These are phyloP conservation scores for Globisporangium splendens DNA, from an alignment of 352 stramenopile species.

Conservation along the genomic window DNA sequence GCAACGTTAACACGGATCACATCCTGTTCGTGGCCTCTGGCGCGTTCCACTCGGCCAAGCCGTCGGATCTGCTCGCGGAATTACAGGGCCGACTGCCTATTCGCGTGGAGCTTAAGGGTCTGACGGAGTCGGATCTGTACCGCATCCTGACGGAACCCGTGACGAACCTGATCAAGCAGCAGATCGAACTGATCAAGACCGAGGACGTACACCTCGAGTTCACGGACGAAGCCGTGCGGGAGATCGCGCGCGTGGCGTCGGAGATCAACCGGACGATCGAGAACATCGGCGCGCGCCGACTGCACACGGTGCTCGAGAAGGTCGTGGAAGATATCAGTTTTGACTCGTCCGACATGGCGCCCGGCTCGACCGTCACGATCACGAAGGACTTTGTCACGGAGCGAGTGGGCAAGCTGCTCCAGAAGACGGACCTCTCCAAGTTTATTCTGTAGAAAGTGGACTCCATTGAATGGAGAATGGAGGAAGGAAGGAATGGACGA, in stretches of 20 bases:
- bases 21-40: constrained; percentile 98
- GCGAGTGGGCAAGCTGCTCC: constrained; percentile 92
- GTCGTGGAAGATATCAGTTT: constrained; percentile 99
- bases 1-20: constrained; percentile 99
- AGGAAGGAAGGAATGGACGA: neutral
- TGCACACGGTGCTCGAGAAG: constrained; percentile 98
- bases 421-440: constrained; percentile 95
- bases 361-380: constrained; percentile 84
- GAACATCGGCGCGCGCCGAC: constrained; percentile 98
- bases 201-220: constrained; percentile 96
- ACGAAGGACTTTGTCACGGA: constrained; percentile 94
- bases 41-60: constrained; percentile 98
- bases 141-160: constrained; percentile 99
- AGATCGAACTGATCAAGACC: constrained; percentile 96
- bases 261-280: constrained; percentile 96
- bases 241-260: constrained; percentile 95
- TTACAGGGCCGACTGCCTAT: constrained; percentile 98
- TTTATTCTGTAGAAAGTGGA: constrained; percentile 93
- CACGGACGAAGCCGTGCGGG: constrained; percentile 95
- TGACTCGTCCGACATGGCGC: constrained; percentile 91
- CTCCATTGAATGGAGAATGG: neutral
- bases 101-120: constrained; percentile 97
- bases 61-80: constrained; percentile 97
- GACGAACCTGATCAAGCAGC: constrained; percentile 97
- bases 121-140: constrained; percentile 99